Evolutionary conservation across 139 green algal species (phyloP), one percentile per base, ranked within the genome.

Genomic region (Chlamydomonas sp.): DNA sequence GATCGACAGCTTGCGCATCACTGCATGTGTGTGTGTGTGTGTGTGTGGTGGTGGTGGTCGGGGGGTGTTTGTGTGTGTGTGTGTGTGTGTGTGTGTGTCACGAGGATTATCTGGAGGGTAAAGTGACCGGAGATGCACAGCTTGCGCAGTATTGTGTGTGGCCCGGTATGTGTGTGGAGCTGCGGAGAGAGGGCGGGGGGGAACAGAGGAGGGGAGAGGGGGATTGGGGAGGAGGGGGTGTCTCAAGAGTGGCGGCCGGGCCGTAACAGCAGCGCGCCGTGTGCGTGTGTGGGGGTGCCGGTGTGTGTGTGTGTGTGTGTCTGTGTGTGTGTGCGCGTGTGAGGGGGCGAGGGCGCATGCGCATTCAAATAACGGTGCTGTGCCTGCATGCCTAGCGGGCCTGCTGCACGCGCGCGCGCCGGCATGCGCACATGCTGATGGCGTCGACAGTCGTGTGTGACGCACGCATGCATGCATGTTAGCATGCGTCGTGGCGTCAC

Each of bases 1-100:
- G 34, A 57, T 57, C 16, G 62, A 71, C 58, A 64, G 38, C 3
- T 36, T 61, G 10, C 65, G 43, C 29, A 71, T n/a, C 47, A 71
- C 43, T 62, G 65, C 26, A 38, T 8, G 16, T 30, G 3, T 24
- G 8, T 36, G 22, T 29, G 57, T 10, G 16, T 1, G 48, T 10
- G 58, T n/a, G 16, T 1, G n/a, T 26, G 37, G 29, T 16, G 6
- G 26, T 24, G 8, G 3, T 1, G 3, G 3, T 48, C 35, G 24
- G 20, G 43, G 13, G 35, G 10, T 26, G 57, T 4, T 2, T 1
- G 38, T 16, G 58, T 28, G 16, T 2, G 34, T 26, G 30, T 8
- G 20, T 5, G 24, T 24, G 8, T 2, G 2, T 2, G 2, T n/a
- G 36, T 13, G 28, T 35, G 8, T 47, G 35, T 31, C 10, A 65